These are phyloP conservation scores for Aspergillus mulundensis DNA, from an alignment of 495 filamentous ascomycete species.

Conservation along the genomic window DNA sequence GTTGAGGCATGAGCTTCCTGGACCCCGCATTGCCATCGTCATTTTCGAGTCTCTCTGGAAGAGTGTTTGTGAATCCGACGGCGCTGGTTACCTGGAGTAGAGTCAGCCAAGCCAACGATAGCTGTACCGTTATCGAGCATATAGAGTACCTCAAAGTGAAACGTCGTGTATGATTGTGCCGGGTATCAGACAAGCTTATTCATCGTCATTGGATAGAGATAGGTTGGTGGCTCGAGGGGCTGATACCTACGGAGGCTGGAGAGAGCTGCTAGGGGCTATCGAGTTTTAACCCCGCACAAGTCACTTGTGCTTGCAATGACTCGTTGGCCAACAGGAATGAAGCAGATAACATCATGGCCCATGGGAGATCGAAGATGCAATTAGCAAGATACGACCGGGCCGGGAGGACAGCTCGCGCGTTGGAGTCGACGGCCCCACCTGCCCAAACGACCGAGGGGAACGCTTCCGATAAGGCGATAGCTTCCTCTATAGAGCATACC, in stretches of 20 bases:
- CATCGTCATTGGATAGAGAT: conserved; percentile 6
- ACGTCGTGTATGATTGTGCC: background rate
- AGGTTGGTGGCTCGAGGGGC: background rate
- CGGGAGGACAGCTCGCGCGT: too few relatives aligned
- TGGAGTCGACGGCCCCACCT: conserved; percentile 5
- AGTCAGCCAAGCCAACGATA: background rate
- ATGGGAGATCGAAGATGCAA: background rate
- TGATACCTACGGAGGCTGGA: background rate
- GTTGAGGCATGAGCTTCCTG: conserved; percentile 4
- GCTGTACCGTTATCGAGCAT: background rate
- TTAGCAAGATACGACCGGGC: background rate
- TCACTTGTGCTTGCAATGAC: background rate
- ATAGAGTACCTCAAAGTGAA: background rate
- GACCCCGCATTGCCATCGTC: background rate
- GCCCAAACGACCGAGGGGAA: background rate
- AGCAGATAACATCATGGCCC: background rate
- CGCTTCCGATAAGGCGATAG: conserved; percentile 2
- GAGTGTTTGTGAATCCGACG: background rate
- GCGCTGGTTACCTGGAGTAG: background rate
- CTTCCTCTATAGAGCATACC: background rate
- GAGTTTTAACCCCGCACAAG: conserved; percentile 6
- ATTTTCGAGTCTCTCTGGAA: background rate
- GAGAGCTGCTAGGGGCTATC: background rate
- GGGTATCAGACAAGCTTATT: background rate
- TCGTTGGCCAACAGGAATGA: background rate